Evolutionary conservation across 2,329 filamentous ascomycete species (phyloP).

Genomic region (Delphinella strobiligena): DNA sequence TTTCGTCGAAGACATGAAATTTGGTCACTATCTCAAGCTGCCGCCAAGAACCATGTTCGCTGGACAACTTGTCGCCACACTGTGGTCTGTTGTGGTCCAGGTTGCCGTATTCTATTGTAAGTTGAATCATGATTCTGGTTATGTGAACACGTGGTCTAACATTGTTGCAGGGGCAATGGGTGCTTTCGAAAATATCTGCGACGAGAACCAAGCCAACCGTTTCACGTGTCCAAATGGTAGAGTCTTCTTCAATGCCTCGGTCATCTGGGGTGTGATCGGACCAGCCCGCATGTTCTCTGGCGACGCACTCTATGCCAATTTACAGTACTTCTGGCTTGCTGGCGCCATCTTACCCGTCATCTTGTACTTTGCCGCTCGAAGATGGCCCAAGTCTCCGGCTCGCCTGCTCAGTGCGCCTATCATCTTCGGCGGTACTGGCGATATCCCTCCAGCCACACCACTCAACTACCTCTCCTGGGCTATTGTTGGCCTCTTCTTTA

Average conservation of each 20-base stretch:
- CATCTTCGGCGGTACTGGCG: constrained; percentile 68
- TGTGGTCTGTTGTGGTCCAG: constrained; percentile 37
- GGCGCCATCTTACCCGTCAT: constrained; percentile 63
- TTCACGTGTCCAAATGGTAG: constrained; percentile 88
- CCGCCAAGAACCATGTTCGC: constrained; percentile 62
- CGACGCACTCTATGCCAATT: constrained; percentile 51
- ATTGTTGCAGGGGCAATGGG: too few species aligned
- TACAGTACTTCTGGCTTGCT: constrained; percentile 62
- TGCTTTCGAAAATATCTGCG: constrained; percentile 64
- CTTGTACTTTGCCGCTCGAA: constrained; percentile 41
- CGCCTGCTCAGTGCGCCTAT: constrained; percentile 41
- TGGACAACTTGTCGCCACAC: constrained; percentile 61
- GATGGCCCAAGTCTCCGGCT: constrained; percentile 7
- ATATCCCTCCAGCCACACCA: constrained; percentile 72
- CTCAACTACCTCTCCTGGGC: constrained; percentile 85
- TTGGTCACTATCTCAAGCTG: constrained; percentile 83
- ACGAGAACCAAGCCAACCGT: constrained; percentile 65
- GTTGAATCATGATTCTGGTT: too few species aligned
- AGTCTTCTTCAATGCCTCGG: constrained; percentile 71
- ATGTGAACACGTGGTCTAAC: too few species aligned
- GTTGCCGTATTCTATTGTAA: constrained; percentile 78
- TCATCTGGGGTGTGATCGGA: constrained; percentile 26
- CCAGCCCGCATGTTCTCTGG: constrained; percentile 64
- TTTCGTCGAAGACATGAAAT: constrained; percentile 74
- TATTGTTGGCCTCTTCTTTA: constrained; percentile 74